Conservation (phyloP, 768 basidiomycete genomes). For the Boletus coccyginus region DNA sequence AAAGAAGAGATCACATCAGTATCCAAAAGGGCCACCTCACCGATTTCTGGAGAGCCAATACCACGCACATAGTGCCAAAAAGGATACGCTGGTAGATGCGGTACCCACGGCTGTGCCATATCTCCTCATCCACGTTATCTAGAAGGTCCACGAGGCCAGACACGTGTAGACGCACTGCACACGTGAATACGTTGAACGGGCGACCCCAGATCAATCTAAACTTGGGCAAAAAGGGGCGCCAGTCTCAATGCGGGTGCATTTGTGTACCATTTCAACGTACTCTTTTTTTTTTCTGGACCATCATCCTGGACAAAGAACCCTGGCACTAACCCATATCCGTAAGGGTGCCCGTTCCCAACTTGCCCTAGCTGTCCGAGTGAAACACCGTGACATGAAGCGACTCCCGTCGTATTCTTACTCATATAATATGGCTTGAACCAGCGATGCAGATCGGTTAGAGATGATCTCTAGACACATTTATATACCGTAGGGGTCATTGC, state of each 20-base stretch:
- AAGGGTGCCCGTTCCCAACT: background rate
- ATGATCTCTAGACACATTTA: background rate
- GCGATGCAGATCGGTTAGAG: background rate
- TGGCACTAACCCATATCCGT: background rate
- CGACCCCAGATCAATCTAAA: too few relatives aligned
- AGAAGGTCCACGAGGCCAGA: too few relatives aligned
- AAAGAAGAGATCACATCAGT: background rate
- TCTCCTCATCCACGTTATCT: conserved; percentile 66
- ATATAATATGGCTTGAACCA: background rate
- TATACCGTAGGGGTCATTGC: background rate
- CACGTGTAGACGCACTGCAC: background rate
- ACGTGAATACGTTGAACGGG: background rate
- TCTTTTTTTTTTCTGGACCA: background rate
- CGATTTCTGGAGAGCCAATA: conserved; percentile 42
- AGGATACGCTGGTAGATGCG: background rate
- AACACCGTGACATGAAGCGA: background rate
- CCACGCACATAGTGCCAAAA: background rate
- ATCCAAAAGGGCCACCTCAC: conserved; percentile 41
- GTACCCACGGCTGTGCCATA: conserved; percentile 46
- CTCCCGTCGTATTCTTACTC: background rate
- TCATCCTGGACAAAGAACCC: conserved; percentile 13
- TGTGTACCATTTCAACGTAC: background rate
- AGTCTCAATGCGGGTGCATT: too few relatives aligned
- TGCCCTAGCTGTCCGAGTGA: background rate
- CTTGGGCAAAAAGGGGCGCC: too few relatives aligned